Conservation (phyloP, 148 eudicot genomes). For the Vaccinium corymbosum region DNA sequence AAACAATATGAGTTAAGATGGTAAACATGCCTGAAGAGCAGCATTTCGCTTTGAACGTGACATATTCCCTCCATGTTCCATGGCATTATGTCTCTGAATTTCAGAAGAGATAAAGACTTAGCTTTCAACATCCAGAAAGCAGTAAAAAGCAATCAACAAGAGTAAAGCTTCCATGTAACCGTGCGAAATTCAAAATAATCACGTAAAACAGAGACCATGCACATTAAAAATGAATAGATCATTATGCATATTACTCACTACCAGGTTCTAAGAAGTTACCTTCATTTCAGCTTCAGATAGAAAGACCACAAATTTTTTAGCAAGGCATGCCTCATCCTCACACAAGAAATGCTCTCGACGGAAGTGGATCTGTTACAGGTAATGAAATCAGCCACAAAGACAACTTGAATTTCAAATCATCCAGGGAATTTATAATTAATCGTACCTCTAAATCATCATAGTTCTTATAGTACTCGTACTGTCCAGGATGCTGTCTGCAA, state of each 20-base stretch:
- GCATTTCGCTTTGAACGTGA: conserved; percentile 90
- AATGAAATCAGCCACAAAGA: conserved; percentile 6
- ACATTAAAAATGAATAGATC: neutral
- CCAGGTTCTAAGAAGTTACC: conserved; percentile 38
- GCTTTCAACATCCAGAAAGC: neutral
- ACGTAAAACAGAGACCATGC: neutral
- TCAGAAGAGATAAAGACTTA: neutral
- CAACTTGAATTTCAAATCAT: neutral
- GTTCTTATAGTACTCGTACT: conserved; percentile 76
- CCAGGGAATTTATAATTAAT: neutral
- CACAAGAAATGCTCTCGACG: conserved; percentile 74
- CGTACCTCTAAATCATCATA: conserved; percentile 95
- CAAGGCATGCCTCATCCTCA: conserved; percentile 89
- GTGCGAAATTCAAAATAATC: neutral
- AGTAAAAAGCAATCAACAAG: neutral
- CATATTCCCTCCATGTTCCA: conserved; percentile 97
- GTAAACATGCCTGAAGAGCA: conserved; percentile 65
- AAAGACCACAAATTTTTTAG: conserved; percentile 76
- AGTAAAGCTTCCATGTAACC: neutral
- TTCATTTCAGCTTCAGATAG: conserved; percentile 75
- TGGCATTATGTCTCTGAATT: conserved; percentile 80
- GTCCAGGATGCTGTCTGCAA: conserved; percentile 90
- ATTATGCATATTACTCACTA: neutral
- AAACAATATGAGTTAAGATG: conserved; percentile 1
- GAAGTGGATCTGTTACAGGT: conserved; percentile 62